phyloP scores from a whole-genome alignment of 805 yeast species.

The Suhomyces sp. region DNA sequence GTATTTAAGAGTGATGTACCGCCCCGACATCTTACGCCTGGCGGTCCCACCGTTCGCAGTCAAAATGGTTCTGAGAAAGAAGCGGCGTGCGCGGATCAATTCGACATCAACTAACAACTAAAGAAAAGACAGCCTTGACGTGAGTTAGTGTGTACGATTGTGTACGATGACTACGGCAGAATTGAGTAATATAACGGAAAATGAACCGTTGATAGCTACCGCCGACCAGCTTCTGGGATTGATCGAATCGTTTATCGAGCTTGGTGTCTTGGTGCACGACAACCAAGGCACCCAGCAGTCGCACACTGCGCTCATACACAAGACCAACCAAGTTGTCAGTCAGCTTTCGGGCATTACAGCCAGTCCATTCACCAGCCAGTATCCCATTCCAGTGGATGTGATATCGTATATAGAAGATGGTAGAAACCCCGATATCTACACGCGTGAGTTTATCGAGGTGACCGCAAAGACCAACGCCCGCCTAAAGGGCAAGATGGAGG shows the following conservation, averaged over 20 bases:
- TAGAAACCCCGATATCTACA: slow-evolving; percentile 93
- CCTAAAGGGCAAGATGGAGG: slow-evolving; percentile 78
- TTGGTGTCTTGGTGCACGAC: slow-evolving; percentile 91
- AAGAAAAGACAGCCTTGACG: neutral
- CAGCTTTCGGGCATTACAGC: slow-evolving; percentile 35
- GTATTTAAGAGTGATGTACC: neutral
- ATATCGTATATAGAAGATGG: slow-evolving; percentile 92
- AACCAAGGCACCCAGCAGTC: slow-evolving; percentile 86
- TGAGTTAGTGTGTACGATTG: slow-evolving; percentile 3
- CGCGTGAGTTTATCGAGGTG: slow-evolving; percentile 93
- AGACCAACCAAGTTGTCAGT: slow-evolving; percentile 40
- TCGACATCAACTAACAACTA: neutral
- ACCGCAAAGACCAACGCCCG: slow-evolving; percentile 87
- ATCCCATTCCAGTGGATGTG: slow-evolving; percentile 76
- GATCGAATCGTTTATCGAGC: slow-evolving; percentile 77
- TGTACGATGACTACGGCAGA: slow-evolving; percentile 22
- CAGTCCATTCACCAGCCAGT: slow-evolving; percentile 31
- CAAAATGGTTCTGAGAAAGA: neutral
- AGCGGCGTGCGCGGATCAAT: slow-evolving; percentile 1
- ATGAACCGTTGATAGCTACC: slow-evolving; percentile 22
- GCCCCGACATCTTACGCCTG: neutral
- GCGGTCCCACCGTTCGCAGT: slow-evolving; percentile 1
- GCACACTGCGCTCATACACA: slow-evolving; percentile 43
- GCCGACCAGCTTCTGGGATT: slow-evolving; percentile 23
- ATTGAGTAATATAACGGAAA: slow-evolving; percentile 13